Base-by-base conservation (phyloP, 345 rosid species). In the Clarkia xantiana region DNA sequence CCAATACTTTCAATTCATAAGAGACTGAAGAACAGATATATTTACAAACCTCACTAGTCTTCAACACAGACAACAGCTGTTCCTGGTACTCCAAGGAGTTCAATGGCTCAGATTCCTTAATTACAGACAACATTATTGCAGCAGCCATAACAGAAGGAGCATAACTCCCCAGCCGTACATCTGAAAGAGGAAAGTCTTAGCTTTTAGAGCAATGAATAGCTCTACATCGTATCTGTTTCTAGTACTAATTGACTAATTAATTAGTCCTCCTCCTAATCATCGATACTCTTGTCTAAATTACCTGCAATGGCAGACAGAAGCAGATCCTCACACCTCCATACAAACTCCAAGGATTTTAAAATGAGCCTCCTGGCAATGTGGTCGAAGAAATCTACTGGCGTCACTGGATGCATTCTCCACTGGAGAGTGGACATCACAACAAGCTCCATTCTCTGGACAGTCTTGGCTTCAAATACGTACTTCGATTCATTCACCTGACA, bases 401-500 rank as follows among this genome's bases (percentile, higher is more conserved):
- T 80, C 9, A 62, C 41, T 0, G 65, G 64, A 53, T 60, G 46
- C 77, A 82, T 65, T 66, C 77, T 82, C 96, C 96, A 86, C 52
- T 62, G 68, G 74, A 86, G 66, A 59, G 67, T 67, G 19, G 57
- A 51, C 49, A 78, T 53, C 53, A 84, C 71, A 52, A 75, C 42
- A 40, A 84, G 76, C 66, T 89, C 97, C 93, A 84, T 85, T 57
- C 81, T 82, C 51, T 62, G 77, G 44, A 86, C 62, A 18, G 71
- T 54, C 64, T 67, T 71, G 40, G 72, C 60, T 65, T 75, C 82
- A 67, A 80, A 78, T 18, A 65, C 53, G 36, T 67, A 76, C 67
- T 22, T 41, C 1, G 89, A 72, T 49, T 54, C 75, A 60, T 74
- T 79, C 43, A 73, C 78, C 84, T 76, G 48, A 0, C 7, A 5